Conservation (phyloP, 129 eudicot species). For the Scalesia atractyloides region DNA sequence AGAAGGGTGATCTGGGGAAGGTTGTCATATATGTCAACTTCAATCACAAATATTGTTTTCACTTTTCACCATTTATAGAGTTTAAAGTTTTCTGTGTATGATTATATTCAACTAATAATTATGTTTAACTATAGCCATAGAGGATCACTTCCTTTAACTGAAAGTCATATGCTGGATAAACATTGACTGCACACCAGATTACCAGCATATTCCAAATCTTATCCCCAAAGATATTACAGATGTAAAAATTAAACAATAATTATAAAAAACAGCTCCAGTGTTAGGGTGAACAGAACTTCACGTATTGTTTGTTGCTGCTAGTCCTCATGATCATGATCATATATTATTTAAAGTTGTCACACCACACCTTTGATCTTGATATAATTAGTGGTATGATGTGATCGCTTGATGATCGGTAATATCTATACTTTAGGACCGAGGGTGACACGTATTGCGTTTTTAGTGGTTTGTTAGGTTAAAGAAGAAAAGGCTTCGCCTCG, state of each 20-base stretch:
- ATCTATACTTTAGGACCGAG: conserved; percentile 9
- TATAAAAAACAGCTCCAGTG: neutral
- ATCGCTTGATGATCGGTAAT: conserved; percentile 17
- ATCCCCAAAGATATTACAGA: neutral
- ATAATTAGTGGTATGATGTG: conserved; percentile 15
- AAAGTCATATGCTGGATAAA: conserved; percentile 26
- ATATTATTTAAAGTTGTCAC: neutral
- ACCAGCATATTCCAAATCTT: conserved; percentile 20
- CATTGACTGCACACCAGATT: conserved; percentile 25
- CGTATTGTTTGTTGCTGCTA: neutral
- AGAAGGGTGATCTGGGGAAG: conserved; percentile 1
- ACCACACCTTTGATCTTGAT: conserved; percentile 20
- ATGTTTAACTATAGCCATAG: neutral
- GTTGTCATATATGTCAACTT: neutral
- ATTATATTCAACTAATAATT: neutral
- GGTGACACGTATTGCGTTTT: conserved; percentile 13
- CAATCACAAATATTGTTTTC: neutral
- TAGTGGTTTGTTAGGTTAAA: conserved; percentile 32
- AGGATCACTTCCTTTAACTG: conserved; percentile 16
- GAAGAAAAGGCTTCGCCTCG: conserved; percentile 17
- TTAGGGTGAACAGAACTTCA: neutral
- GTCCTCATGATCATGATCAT: conserved; percentile 19
- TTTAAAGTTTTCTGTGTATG: neutral
- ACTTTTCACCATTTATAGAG: neutral
- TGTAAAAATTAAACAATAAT: neutral